Conservation (phyloP, 108 stramenopile species). For the Stephanodiscus triporus region DNA sequence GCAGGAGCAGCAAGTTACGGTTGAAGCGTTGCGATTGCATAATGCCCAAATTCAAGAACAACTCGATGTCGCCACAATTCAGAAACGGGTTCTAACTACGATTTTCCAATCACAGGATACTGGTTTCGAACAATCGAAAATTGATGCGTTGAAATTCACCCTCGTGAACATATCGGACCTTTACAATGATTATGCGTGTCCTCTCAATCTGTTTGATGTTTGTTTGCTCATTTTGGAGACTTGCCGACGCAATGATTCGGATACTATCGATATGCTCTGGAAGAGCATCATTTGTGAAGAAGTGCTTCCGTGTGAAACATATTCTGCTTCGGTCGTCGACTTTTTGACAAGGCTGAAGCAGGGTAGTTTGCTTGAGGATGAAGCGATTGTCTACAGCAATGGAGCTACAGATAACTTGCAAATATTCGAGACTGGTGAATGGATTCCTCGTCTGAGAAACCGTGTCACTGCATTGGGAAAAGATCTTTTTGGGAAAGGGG, state of each 20-base stretch:
- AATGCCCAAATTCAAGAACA: constrained; percentile 54
- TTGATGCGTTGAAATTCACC: constrained; percentile 48
- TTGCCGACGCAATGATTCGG: constrained; percentile 58
- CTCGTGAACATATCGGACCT: constrained; percentile 69
- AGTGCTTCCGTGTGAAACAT: constrained; percentile 72
- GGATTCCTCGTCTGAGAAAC: constrained; percentile 62
- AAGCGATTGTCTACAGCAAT: constrained; percentile 24
- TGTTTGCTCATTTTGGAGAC: constrained; percentile 75
- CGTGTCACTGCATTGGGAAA: constrained; percentile 62
- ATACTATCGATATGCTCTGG: constrained; percentile 67
- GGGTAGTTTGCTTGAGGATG: constrained; percentile 52
- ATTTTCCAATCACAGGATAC: constrained; percentile 54
- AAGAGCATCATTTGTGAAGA: constrained; percentile 77
- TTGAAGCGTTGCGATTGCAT: constrained; percentile 38
- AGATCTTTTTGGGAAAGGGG: constrained; percentile 68
- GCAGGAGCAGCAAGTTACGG: constrained; percentile 25
- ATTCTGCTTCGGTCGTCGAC: constrained; percentile 40
- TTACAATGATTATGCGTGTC: constrained; percentile 78
- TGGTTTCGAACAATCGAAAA: constrained; percentile 45
- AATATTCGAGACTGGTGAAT: constrained; percentile 76
- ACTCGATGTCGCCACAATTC: constrained; percentile 75
- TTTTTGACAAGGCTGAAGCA: constrained; percentile 53
- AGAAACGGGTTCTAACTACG: constrained; percentile 64
- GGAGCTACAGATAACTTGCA: constrained; percentile 18
- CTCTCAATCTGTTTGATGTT: constrained; percentile 69